Evolutionary conservation across 1,139 yeast species (phyloP).

Genomic region (Debaryomycetaceae sp.): DNA sequence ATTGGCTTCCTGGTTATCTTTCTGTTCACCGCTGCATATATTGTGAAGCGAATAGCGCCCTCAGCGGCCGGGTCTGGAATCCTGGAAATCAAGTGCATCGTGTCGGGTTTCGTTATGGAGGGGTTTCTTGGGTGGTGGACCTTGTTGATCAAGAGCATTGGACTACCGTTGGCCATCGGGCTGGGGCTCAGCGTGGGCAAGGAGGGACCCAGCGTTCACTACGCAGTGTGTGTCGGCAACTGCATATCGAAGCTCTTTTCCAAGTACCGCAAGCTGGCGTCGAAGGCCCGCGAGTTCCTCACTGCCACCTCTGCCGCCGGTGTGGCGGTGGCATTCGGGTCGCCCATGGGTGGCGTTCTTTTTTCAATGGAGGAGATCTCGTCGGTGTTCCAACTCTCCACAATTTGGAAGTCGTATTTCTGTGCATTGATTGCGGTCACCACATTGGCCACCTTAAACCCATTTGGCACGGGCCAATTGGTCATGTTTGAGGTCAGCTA

Average conservation of each 20-base stretch:
- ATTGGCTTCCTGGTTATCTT: constrained; percentile 56
- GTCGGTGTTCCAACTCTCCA: constrained; percentile 64
- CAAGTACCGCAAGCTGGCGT: constrained; percentile 41
- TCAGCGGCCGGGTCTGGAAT: constrained; percentile 97
- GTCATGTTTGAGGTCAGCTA: constrained; percentile 87
- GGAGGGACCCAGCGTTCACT: constrained; percentile 85
- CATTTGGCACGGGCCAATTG: constrained; percentile 91
- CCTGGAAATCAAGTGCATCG: constrained; percentile 92
- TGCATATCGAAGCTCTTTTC: constrained; percentile 53
- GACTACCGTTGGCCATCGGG: constrained; percentile 82
- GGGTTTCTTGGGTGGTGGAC: constrained; percentile 78
- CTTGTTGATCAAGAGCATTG: constrained; percentile 67
- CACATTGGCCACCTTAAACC: constrained; percentile 71
- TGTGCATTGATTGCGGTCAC: constrained; percentile 88
- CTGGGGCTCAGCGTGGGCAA: constrained; percentile 80
- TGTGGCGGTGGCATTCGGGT: constrained; percentile 70
- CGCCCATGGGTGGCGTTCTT: constrained; percentile 71
- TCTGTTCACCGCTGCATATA: constrained; percentile 59
- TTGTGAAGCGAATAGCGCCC: constrained; percentile 75
- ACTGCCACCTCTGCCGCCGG: constrained; percentile 68
- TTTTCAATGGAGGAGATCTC: constrained; percentile 75
- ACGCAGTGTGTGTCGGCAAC: constrained; percentile 79
- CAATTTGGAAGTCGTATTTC: constrained; percentile 89
- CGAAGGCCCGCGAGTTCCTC: constrained; percentile 51
- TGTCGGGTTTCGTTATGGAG: constrained; percentile 80